Conservation (phyloP, 2,329 filamentous ascomycete genomes). For the Penicillium hesseltinei region DNA sequence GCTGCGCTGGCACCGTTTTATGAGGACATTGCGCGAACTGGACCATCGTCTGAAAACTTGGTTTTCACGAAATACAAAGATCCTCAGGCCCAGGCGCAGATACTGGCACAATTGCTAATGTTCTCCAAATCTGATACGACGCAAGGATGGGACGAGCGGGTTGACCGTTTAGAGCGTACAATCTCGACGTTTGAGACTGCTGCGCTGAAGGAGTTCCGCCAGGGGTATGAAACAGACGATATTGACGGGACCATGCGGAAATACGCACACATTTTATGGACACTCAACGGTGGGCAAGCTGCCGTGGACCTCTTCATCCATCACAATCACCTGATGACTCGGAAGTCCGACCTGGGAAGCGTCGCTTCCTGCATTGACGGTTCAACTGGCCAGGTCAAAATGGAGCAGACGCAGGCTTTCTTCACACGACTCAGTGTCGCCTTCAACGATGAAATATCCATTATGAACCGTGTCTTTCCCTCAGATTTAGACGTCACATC, state of each 20-base stretch:
- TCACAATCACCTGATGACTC: conserved; percentile 79
- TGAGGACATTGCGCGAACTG: conserved; percentile 69
- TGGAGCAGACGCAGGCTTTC: conserved; percentile 78
- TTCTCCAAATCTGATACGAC: conserved; percentile 82
- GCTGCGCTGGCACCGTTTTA: conserved; percentile 87
- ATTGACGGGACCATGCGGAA: conserved; percentile 83
- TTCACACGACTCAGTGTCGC: conserved; percentile 72
- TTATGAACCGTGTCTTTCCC: conserved; percentile 82
- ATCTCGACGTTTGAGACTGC: conserved; percentile 84
- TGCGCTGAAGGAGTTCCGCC: conserved; percentile 86
- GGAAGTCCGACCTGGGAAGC: conserved; percentile 68
- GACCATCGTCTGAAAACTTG: conserved; percentile 72
- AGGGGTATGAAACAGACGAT: conserved; percentile 85
- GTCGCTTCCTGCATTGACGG: conserved; percentile 79
- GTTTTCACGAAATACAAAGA: conserved; percentile 85
- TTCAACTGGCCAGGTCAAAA: conserved; percentile 64
- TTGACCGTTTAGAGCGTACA: conserved; percentile 71
- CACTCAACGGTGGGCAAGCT: conserved; percentile 74
- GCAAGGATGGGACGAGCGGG: conserved; percentile 67
- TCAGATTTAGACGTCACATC: conserved; percentile 68
- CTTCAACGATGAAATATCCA: conserved; percentile 75
- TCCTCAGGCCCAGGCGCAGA: conserved; percentile 84
- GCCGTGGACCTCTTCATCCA: conserved; percentile 83
- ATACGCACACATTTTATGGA: conserved; percentile 81
- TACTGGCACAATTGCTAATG: conserved; percentile 74